These are phyloP conservation scores for Noccaea caerulescens DNA, from an alignment of 345 rosid species.

Conservation along the genomic window DNA sequence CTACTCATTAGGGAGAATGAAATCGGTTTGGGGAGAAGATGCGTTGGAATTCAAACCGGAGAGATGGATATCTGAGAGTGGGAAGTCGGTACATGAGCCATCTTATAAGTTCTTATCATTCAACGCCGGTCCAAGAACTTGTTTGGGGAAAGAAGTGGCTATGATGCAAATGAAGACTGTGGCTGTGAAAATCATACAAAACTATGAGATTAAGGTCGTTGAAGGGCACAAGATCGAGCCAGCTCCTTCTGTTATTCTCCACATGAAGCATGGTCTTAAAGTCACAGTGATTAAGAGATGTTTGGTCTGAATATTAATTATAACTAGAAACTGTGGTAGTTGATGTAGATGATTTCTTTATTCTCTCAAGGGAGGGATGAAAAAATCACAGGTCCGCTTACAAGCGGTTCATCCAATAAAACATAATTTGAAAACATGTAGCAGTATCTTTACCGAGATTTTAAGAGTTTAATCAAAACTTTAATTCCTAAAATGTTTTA, in stretches of 20 bases:
- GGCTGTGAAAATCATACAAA: slow-evolving; percentile 45
- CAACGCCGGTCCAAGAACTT: slow-evolving; percentile 70
- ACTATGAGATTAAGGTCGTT: slow-evolving; percentile 49
- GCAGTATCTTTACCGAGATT: no score
- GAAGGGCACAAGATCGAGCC: slow-evolving; percentile 49
- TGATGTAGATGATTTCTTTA: slow-evolving; percentile 21
- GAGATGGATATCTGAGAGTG: slow-evolving; percentile 50
- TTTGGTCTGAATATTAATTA: slow-evolving; percentile 18
- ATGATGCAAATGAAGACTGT: slow-evolving; percentile 62
- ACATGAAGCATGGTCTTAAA: slow-evolving; percentile 55
- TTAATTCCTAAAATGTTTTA: no score
- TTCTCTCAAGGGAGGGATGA: background rate
- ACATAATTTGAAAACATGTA: background rate
- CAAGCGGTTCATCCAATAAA: slow-evolving; percentile 10
- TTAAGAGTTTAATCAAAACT: no score
- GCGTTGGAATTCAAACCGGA: slow-evolving; percentile 52
- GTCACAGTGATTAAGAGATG: slow-evolving; percentile 47
- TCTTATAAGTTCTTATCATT: slow-evolving; percentile 64
- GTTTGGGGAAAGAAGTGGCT: slow-evolving; percentile 65
- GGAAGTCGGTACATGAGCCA: slow-evolving; percentile 45
- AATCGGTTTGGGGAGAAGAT: slow-evolving; percentile 53
- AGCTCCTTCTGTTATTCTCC: slow-evolving; percentile 49
- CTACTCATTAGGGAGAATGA: slow-evolving; percentile 53
- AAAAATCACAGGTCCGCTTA: slow-evolving; percentile 3
- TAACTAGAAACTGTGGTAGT: slow-evolving; percentile 11